A percentile compares a stretch with the other conserved stretches of the same genome.
Conservation (phyloP, 202 grass and related monocot genomes). For the Musa balbisiana region DNA sequence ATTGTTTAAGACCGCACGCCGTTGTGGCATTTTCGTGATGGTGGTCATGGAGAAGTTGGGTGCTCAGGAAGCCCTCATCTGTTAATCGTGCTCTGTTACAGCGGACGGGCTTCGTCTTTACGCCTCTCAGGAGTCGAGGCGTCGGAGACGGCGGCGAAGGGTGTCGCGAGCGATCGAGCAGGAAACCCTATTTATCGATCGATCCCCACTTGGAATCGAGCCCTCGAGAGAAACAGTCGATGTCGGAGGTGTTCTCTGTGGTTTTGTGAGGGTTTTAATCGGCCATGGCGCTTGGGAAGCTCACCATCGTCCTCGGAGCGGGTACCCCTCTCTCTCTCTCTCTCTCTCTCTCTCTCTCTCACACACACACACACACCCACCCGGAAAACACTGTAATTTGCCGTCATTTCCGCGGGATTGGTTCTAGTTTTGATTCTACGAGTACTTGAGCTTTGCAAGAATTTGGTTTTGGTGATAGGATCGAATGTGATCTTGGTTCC, state of each 20-base stretch:
- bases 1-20: too few species aligned
- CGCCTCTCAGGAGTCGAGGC: not conserved
- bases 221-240: not conserved
- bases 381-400: too few species aligned
- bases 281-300: not conserved
- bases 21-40: too few species aligned
- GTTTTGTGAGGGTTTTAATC: not conserved
- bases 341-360: not conserved
- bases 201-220: not conserved
- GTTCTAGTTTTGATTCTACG: too few species aligned
- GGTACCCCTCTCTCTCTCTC: not conserved
- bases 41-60: too few species aligned
- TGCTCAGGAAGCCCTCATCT: not conserved
- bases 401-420: too few species aligned
- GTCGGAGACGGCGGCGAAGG: not conserved
- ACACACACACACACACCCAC: too few species aligned
- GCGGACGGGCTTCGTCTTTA: too few species aligned
- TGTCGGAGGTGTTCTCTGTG: not conserved
- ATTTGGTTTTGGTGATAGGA: too few species aligned
- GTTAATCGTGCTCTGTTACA: not conserved
- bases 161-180: not conserved
- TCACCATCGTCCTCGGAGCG: not conserved
- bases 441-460: too few species aligned
- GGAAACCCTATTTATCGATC: not conserved
- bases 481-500: too few species aligned